These are phyloP conservation scores for Penicillium egyptiacum DNA, from an alignment of 495 filamentous ascomycete genomes.

Conservation along the genomic window DNA sequence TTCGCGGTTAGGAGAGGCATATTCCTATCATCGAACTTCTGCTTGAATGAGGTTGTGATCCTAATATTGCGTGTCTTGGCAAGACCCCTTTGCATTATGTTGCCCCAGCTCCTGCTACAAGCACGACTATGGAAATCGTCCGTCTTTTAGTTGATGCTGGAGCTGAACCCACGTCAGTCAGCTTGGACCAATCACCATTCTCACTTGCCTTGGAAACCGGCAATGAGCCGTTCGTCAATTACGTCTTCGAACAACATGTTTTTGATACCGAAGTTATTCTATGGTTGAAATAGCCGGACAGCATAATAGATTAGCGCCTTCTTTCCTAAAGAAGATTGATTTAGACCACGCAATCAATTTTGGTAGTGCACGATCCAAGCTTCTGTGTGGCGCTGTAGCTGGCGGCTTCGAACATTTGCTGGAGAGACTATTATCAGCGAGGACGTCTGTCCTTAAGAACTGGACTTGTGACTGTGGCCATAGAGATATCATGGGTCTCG, in stretches of 20 bases:
- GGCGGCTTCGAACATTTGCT: neutral
- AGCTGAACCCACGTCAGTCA: neutral
- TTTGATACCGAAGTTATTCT: neutral
- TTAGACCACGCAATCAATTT: neutral
- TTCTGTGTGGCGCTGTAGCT: neutral
- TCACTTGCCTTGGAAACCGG: neutral
- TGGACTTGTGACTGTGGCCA: neutral
- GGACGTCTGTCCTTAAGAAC: neutral
- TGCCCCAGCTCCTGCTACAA: neutral
- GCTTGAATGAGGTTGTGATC: conserved; percentile 2
- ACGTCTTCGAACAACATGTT: neutral
- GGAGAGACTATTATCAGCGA: neutral
- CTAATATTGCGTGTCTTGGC: neutral
- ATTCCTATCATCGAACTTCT: conserved; percentile 6
- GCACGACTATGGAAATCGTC: neutral
- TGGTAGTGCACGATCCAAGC: too few species aligned
- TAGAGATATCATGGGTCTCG: neutral
- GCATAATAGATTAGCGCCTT: neutral
- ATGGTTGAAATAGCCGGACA: neutral
- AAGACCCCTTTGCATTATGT: neutral
- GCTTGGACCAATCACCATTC: neutral
- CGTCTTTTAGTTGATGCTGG: neutral
- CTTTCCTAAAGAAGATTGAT: neutral
- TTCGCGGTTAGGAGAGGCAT: conserved; percentile 1
- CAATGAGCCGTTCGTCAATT: neutral